These are phyloP conservation scores for Macrolepiota dolichaula DNA, from an alignment of 768 basidiomycete species.

Conservation along the genomic window DNA sequence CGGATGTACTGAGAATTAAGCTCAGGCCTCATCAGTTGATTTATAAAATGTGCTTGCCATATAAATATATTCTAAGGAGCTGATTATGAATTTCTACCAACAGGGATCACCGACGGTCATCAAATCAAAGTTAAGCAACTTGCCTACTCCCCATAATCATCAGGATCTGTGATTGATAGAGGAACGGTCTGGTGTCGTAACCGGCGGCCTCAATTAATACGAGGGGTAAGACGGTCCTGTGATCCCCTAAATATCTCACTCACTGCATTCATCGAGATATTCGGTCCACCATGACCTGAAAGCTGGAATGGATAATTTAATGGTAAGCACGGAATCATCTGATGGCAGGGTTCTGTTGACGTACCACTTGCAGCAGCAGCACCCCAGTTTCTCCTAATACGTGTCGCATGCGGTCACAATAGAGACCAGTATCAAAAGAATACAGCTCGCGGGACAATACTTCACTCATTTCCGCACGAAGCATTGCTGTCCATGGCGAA, in stretches of 20 bases:
- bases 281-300: neutral
- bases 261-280: neutral
- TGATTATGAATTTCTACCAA: too few relatives aligned
- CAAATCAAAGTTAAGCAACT: neutral
- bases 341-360: neutral
- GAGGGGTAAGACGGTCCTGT: neutral
- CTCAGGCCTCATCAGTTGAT: too few relatives aligned
- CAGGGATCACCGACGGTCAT: neutral
- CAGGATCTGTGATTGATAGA: conserved; percentile 6
- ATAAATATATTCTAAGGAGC: too few relatives aligned
- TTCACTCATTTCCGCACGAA: conserved; percentile 35
- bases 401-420: conserved; percentile 25
- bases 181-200: neutral
- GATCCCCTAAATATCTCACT: neutral
- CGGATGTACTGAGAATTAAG: too few relatives aligned
- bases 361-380: conserved; percentile 17
- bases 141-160: neutral
- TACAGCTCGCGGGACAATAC: conserved; percentile 14
- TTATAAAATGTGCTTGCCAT: too few relatives aligned
- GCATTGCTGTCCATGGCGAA: conserved; percentile 51
- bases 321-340: neutral
- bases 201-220: neutral
- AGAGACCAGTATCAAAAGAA: conserved; percentile 11
- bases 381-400: conserved; percentile 23
- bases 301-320: neutral